Evolutionary conservation across 140 eudicot genomes (phyloP).

Genomic region (Stevia rebaudiana): DNA sequence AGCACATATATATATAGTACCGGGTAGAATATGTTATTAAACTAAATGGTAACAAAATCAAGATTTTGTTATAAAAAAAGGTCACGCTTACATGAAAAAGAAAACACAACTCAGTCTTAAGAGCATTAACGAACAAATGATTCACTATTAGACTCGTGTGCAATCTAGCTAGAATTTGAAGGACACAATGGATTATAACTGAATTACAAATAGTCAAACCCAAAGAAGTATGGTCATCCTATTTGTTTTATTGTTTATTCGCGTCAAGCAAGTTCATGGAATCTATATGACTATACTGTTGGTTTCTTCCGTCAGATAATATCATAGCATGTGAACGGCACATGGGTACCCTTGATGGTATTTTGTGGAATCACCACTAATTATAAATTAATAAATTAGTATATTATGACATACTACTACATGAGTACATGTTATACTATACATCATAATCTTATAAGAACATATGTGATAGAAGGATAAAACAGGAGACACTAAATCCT

Average conservation of each 20-base stretch:
- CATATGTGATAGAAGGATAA: no score
- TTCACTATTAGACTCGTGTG: neutral
- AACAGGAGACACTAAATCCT: no score
- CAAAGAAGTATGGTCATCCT: neutral
- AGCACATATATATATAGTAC: no score
- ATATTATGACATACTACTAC: no score
- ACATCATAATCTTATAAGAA: no score
- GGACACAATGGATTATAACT: conserved; percentile 2
- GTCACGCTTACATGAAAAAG: neutral
- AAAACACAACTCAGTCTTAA: neutral
- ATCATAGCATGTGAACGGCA: conserved; percentile 12
- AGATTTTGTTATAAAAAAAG: no score
- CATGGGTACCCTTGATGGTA: conserved; percentile 1
- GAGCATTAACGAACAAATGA: neutral
- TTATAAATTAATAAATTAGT: no score
- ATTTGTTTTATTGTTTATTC: neutral
- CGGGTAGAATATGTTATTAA: no score
- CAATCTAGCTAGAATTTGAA: conserved; percentile 1
- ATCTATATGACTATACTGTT: neutral
- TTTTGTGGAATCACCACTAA: neutral
- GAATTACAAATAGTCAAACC: neutral
- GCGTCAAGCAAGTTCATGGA: neutral
- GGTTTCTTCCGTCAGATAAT: neutral
- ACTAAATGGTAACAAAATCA: no score
- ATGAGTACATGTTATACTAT: no score